Evolutionary conservation across 345 rosid species (phyloP).

Genomic region (Melaleuca alternifolia): DNA sequence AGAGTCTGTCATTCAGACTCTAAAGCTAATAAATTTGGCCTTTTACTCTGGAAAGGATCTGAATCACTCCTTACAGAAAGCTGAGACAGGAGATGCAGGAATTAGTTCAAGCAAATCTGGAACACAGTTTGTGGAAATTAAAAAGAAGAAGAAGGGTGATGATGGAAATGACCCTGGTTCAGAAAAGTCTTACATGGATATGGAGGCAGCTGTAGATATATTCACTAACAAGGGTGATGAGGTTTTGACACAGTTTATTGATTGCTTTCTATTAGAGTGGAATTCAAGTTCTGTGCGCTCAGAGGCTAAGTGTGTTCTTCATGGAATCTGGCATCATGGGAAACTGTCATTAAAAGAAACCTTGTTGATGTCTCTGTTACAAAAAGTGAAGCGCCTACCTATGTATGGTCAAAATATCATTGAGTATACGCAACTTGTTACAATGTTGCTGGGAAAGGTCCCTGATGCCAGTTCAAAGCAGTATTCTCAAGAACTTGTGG

Average conservation of each 20-base stretch:
- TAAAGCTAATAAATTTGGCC: conserved; percentile 78
- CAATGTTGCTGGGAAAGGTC: conserved; percentile 67
- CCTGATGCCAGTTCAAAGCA: conserved; percentile 75
- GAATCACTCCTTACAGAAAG: conserved; percentile 48
- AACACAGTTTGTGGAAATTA: conserved; percentile 56
- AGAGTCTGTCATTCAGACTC: conserved; percentile 87
- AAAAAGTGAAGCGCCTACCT: conserved; percentile 62
- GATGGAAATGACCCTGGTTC: conserved; percentile 70
- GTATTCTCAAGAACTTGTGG: conserved; percentile 54
- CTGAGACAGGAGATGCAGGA: conserved; percentile 57
- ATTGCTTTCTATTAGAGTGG: conserved; percentile 91
- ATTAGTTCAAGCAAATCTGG: conserved; percentile 53
- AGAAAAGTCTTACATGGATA: conserved; percentile 83
- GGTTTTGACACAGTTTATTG: conserved; percentile 79
- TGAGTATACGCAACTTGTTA: conserved; percentile 85
- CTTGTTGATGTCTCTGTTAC: conserved; percentile 53
- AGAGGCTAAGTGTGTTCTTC: conserved; percentile 83
- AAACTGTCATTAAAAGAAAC: conserved; percentile 70
- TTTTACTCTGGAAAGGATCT: conserved; percentile 88
- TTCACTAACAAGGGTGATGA: conserved; percentile 63
- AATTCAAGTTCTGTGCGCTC: conserved; percentile 88
- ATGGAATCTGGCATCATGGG: conserved; percentile 97
- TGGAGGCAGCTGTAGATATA: conserved; percentile 76
- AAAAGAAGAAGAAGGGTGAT: conserved; percentile 92
- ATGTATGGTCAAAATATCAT: conserved; percentile 93